These are phyloP conservation scores for Westerdykella aurantiaca DNA, from an alignment of 2,329 filamentous ascomycete genomes.

Conservation along the genomic window DNA sequence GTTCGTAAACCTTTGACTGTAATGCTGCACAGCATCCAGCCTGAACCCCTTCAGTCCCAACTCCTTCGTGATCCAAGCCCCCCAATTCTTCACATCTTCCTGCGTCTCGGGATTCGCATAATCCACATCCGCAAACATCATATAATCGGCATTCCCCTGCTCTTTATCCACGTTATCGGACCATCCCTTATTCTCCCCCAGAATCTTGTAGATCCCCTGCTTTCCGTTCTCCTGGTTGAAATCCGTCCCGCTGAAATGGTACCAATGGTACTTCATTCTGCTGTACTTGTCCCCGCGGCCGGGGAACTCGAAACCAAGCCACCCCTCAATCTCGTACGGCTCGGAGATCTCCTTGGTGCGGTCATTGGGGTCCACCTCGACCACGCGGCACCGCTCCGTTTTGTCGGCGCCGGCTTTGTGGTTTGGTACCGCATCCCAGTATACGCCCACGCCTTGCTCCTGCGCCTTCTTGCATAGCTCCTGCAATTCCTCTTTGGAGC, in stretches of 20 bases:
- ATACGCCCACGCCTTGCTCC: conserved; percentile 51
- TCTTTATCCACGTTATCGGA: conserved; percentile 56
- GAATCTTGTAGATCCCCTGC: conserved; percentile 60
- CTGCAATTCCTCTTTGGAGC: conserved; percentile 55
- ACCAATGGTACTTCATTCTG: conserved; percentile 57
- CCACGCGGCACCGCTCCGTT: conserved; percentile 56
- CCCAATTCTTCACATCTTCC: conserved; percentile 60
- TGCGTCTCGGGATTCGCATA: conserved; percentile 55
- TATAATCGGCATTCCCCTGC: conserved; percentile 61
- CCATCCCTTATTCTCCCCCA: conserved; percentile 61
- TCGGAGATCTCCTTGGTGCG: conserved; percentile 51
- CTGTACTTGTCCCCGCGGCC: conserved; percentile 58
- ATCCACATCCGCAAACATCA: conserved; percentile 69
- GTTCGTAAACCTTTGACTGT: conserved; percentile 59
- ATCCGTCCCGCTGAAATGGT: conserved; percentile 64
- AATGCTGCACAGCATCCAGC: conserved; percentile 69
- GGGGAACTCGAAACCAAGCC: conserved; percentile 62
- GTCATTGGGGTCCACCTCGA: conserved; percentile 58
- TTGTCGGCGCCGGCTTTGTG: conserved; percentile 65
- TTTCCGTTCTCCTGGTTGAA: conserved; percentile 54
- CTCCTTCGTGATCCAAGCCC: conserved; percentile 58
- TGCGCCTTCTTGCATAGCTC: conserved; percentile 49
- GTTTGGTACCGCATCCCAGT: conserved; percentile 68
- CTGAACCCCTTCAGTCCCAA: conserved; percentile 60
- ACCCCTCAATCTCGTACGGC: conserved; percentile 59